Base-by-base conservation (phyloP, 2,329 filamentous ascomycete genomes). In the Penicillium sp. region DNA sequence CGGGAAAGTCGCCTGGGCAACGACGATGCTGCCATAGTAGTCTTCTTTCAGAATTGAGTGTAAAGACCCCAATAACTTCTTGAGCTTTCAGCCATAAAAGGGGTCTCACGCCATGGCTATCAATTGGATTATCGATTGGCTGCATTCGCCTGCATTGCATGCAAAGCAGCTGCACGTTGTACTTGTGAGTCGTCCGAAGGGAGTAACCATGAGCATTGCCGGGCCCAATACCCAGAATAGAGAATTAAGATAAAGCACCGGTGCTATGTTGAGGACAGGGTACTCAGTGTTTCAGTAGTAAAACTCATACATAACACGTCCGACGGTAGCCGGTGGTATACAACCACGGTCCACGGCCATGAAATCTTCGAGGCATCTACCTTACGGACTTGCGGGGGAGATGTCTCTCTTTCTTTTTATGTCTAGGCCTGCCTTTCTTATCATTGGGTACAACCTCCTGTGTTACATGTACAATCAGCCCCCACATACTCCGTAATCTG, bases 261-360 rank as follows among this genome's bases (percentile, higher is more conserved):
- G 6, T 5, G 5, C 24, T 27, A 2, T 27, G 24, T 27, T 27
- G 5, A 27, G 5, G 5, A 27, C 24, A 27, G 8, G 8, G 24
- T 27, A 27, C 24, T 27, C n/a, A n/a, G 8, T 22, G 22, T 34
- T 18, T 40, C 7, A n/a, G n/a, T n/a, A 32, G 42, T 51, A 32
- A 39, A 18, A 16, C 22, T 29, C 21, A 8, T 11, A 36, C 38
- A 49, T 31, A n/a, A 21, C 21, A 46, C 13, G 2, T 48, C 50
- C 50, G 50, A 52, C 50, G 50, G 50, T 52, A 21, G 22, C 50
- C 50, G 50, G 41, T 38, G 44, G 44, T 21, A 8, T 48, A 29
- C 16, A 21, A 18, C 1, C 13, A n/a, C 14, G 13, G 36, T 8
- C 14, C 13, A n/a, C 14, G 13, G 36, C n/a, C 14, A 38, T 16